Conservation (phyloP, 306 rosid species). For the Prunus fruticosa region DNA sequence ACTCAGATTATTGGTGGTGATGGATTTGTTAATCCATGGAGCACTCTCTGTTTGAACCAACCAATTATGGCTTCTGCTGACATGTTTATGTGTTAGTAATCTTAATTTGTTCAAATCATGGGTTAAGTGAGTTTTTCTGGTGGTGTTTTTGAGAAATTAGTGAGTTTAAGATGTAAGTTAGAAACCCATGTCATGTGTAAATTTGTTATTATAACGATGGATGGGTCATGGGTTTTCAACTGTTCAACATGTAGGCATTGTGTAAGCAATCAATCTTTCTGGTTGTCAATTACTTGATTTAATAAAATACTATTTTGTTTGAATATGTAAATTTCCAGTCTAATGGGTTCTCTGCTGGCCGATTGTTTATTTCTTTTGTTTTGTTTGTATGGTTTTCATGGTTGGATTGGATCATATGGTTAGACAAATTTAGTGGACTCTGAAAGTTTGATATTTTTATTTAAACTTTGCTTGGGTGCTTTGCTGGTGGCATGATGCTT, state of each 20-base stretch:
- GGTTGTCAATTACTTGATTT: background rate
- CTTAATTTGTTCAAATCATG: background rate
- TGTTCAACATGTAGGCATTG: background rate
- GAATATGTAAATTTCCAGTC: background rate
- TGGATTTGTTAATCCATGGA: conserved; percentile 30
- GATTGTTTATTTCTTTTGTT: background rate
- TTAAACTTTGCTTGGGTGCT: background rate
- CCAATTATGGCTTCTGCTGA: conserved; percentile 35
- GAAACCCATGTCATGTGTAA: background rate
- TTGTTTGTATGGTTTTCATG: conserved; percentile 11
- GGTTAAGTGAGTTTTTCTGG: background rate
- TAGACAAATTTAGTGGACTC: conserved; percentile 13
- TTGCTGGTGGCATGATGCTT: background rate
- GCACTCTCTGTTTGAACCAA: conserved; percentile 19
- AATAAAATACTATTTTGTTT: background rate
- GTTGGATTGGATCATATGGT: background rate
- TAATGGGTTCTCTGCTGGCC: background rate
- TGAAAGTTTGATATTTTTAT: background rate
- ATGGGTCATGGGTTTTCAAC: background rate
- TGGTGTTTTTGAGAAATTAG: background rate
- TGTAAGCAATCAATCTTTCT: background rate
- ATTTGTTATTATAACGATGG: background rate
- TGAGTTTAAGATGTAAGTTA: background rate
- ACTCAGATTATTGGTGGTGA: conserved; percentile 6
- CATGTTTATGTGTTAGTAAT: conserved; percentile 28